These are phyloP conservation scores for Aspergillus luchuensis DNA, from an alignment of 2,329 filamentous ascomycete genomes.

Conservation along the genomic window DNA sequence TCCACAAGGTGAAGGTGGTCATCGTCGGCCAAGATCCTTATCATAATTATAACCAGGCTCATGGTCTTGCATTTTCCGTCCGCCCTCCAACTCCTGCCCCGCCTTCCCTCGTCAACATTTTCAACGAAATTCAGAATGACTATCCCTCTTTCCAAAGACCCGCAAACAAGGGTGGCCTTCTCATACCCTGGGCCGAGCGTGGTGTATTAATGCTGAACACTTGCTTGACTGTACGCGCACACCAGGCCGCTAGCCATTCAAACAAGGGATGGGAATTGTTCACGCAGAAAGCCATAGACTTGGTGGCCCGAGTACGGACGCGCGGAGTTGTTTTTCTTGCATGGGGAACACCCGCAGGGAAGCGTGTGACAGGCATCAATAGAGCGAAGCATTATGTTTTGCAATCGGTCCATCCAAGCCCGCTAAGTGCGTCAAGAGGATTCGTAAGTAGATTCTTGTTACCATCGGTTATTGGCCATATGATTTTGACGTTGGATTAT, in stretches of 20 bases:
- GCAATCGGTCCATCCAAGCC: slow-evolving; percentile 86
- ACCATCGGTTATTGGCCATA: background rate
- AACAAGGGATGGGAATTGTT: slow-evolving; percentile 90
- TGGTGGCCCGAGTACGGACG: slow-evolving; percentile 74
- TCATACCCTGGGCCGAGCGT: slow-evolving; percentile 91
- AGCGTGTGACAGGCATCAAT: slow-evolving; percentile 75
- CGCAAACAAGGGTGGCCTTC: slow-evolving; percentile 74
- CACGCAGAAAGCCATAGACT: slow-evolving; percentile 88
- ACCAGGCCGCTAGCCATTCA: slow-evolving; percentile 82
- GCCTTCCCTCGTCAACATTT: slow-evolving; percentile 91
- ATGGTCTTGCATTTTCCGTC: slow-evolving; percentile 94
- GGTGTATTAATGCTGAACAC: slow-evolving; percentile 94
- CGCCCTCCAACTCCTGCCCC: slow-evolving; percentile 85
- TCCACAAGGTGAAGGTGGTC: slow-evolving; percentile 85
- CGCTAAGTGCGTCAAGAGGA: slow-evolving; percentile 78
- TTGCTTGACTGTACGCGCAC: slow-evolving; percentile 87
- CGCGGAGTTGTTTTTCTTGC: slow-evolving; percentile 91
- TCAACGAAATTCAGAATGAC: slow-evolving; percentile 81
- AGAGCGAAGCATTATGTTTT: slow-evolving; percentile 75
- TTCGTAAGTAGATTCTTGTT: slow-evolving; percentile 58
- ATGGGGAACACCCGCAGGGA: slow-evolving; percentile 84
- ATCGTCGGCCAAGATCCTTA: slow-evolving; percentile 97
- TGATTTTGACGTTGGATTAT: background rate
- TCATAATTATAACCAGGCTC: slow-evolving; percentile 92
- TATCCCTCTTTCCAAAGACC: slow-evolving; percentile 79